Evolutionary conservation across 2,329 filamentous ascomycete species (phyloP).

Genomic region (Thelonectria olida): DNA sequence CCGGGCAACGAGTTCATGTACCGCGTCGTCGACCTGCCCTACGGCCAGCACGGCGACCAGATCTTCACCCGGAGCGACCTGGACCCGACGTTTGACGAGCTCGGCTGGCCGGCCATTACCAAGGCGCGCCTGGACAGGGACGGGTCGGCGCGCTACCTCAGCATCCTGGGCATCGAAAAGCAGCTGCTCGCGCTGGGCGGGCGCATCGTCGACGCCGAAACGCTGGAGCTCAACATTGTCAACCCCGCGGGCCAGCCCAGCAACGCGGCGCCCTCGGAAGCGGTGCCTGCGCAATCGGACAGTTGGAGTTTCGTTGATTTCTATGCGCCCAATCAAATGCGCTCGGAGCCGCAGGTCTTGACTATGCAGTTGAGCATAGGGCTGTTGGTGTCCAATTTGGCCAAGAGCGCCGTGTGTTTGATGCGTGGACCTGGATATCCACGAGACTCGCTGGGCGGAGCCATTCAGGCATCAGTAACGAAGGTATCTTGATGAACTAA

Average conservation of each 20-base stretch:
- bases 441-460: constrained; percentile 36
- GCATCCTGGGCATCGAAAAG: constrained; percentile 37
- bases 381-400: constrained; percentile 29
- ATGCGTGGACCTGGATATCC: constrained; percentile 39
- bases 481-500: constrained; percentile 16
- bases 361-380: constrained; percentile 31
- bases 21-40: constrained; percentile 37
- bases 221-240: constrained; percentile 33
- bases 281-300: constrained; percentile 30
- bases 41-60: constrained; percentile 36
- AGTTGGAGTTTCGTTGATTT: constrained; percentile 42
- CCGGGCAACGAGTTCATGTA: constrained; percentile 35
- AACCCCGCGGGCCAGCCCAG: constrained; percentile 4
- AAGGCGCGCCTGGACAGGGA: constrained; percentile 13
- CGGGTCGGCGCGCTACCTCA: constrained; percentile 26
- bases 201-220: constrained; percentile 33
- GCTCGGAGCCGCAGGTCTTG: constrained; percentile 17
- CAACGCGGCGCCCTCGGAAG: background rate
- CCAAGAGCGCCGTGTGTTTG: constrained; percentile 31
- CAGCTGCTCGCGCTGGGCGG: constrained; percentile 38
- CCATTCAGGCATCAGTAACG: constrained; percentile 36
- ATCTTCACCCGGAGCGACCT: constrained; percentile 34
- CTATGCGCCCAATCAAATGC: constrained; percentile 30
- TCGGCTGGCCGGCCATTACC: constrained; percentile 33
- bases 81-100: constrained; percentile 27